These are phyloP conservation scores for Anthracocystis panici-leucophaei DNA, from an alignment of 1,284 basidiomycete species.

Conservation along the genomic window DNA sequence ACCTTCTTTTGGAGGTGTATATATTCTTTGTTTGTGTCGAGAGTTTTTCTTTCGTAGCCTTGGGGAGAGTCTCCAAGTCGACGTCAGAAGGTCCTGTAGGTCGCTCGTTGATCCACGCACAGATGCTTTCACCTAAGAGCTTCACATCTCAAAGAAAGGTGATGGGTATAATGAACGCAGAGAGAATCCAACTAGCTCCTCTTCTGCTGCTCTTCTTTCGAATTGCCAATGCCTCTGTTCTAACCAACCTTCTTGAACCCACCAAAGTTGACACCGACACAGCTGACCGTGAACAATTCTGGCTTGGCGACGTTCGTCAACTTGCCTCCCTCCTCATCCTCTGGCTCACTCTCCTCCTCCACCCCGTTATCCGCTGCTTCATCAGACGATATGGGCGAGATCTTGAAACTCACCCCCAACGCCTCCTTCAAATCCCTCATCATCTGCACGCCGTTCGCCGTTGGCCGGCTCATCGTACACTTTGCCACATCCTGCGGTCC, in stretches of 20 bases:
- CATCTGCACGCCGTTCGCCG: constrained; percentile 82
- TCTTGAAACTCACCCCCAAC: constrained; percentile 78
- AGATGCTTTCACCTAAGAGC: too few species aligned
- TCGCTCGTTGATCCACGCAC: too few species aligned
- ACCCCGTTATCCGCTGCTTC: constrained; percentile 8
- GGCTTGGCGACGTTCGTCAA: constrained; percentile 17
- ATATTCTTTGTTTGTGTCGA: neutral
- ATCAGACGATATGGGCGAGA: constrained; percentile 51
- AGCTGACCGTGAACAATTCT: constrained; percentile 52
- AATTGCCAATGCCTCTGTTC: neutral
- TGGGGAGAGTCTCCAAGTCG: too few species aligned
- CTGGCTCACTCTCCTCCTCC: constrained; percentile 22
- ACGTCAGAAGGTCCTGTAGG: too few species aligned
- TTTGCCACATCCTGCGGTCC: constrained; percentile 95
- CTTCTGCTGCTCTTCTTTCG: too few species aligned
- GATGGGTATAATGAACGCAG: neutral
- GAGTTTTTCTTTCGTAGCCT: too few species aligned
- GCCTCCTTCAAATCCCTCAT: constrained; percentile 84
- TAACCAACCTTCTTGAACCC: constrained; percentile 59
- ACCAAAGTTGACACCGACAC: constrained; percentile 63
- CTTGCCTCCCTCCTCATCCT: constrained; percentile 26
- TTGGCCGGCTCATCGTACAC: constrained; percentile 85
- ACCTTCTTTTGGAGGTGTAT: neutral
- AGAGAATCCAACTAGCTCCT: too few species aligned
- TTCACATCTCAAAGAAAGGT: too few species aligned